A percentile compares a stretch with the other conserved stretches of the same genome.
Conservation (phyloP, 192 early-diverging fungal species). For the Backusella circina region DNA sequence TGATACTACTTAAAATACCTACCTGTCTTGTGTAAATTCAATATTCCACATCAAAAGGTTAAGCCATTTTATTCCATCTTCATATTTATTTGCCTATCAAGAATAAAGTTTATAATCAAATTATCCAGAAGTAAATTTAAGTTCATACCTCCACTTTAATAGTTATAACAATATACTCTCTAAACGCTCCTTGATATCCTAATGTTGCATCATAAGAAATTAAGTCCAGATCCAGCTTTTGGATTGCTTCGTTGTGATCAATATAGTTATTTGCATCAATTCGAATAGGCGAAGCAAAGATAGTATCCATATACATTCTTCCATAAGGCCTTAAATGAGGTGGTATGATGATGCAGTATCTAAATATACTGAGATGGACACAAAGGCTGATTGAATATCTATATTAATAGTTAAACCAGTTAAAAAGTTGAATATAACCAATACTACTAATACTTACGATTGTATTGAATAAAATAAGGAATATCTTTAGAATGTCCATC, state of each 20-base stretch:
- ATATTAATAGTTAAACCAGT: background rate
- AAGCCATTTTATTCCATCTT: slow-evolving; percentile 45
- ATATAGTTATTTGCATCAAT: slow-evolving; percentile 21
- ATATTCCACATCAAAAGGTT: slow-evolving; percentile 46
- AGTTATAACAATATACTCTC: slow-evolving; percentile 23
- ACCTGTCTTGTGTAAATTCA: slow-evolving; percentile 46
- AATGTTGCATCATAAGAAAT: slow-evolving; percentile 37
- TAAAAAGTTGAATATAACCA: background rate
- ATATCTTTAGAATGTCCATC: slow-evolving; percentile 31
- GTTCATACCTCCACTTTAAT: slow-evolving; percentile 33
- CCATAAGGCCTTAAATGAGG: slow-evolving; percentile 42
- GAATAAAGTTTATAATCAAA: background rate
- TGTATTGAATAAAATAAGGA: slow-evolving; percentile 50
- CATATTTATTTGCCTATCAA: slow-evolving; percentile 39
- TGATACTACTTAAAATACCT: background rate
- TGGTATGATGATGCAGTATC: slow-evolving; percentile 41
- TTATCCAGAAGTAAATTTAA: background rate
- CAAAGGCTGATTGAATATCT: slow-evolving; percentile 53
- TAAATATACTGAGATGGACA: slow-evolving; percentile 42
- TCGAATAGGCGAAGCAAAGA: slow-evolving; percentile 45
- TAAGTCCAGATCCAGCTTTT: slow-evolving; percentile 48
- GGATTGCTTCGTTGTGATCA: slow-evolving; percentile 43
- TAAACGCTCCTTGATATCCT: slow-evolving; percentile 35
- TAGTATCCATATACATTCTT: slow-evolving; percentile 46
- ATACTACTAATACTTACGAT: slow-evolving; percentile 32